Evolutionary conservation across 164 flowering plant species (phyloP).

Genomic region (Nelumbo lutea): DNA sequence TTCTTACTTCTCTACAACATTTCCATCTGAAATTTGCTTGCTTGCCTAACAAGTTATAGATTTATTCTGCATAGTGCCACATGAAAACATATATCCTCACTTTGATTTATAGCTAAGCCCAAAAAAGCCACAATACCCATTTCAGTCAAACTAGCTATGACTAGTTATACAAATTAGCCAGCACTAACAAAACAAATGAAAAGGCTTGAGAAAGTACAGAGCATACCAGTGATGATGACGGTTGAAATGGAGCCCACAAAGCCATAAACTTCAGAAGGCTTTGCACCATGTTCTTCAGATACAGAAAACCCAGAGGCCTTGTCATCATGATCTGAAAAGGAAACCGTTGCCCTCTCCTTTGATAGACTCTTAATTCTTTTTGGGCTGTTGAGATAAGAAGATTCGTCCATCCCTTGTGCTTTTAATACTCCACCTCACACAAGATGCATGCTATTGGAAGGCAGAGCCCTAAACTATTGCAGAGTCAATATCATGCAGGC

Average conservation of each 20-base stretch:
- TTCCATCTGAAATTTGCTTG: too few relatives aligned
- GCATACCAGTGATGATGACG: constrained; percentile 64
- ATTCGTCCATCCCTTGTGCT: constrained; percentile 45
- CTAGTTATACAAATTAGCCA: not conserved
- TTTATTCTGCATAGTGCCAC: too few relatives aligned
- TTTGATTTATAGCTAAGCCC: not conserved
- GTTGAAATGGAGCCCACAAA: constrained; percentile 88
- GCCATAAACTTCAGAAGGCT: constrained; percentile 85
- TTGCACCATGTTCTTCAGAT: constrained; percentile 69
- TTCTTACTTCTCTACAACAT: too few relatives aligned
- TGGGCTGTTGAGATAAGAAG: constrained; percentile 64
- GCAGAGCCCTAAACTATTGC: not conserved
- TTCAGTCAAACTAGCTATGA: too few relatives aligned
- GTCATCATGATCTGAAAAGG: constrained; percentile 44
- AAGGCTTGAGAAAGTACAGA: not conserved
- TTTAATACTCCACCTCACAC: not conserved
- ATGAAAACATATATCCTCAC: too few relatives aligned
- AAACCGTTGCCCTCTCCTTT: constrained; percentile 43
- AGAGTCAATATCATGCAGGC: not conserved
- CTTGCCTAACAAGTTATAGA: too few relatives aligned
- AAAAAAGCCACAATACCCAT: not conserved
- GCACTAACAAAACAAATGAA: not conserved
- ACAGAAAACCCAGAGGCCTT: constrained; percentile 42
- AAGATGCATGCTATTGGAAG: not conserved
- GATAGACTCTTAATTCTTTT: constrained; percentile 66